These are phyloP conservation scores for Claviceps digitariae DNA, from an alignment of 2,329 filamentous ascomycete genomes.

Conservation along the genomic window DNA sequence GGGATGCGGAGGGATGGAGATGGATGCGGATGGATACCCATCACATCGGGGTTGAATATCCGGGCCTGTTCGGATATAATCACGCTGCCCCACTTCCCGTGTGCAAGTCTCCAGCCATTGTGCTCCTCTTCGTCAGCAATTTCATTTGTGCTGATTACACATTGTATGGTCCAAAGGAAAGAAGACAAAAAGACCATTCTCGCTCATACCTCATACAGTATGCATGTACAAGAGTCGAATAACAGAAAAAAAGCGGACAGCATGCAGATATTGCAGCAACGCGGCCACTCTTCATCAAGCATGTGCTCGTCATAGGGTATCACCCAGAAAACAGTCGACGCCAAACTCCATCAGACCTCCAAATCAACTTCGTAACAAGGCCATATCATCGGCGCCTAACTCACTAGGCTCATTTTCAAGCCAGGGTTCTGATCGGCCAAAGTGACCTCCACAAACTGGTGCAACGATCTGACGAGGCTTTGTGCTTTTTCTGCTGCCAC, in stretches of 20 bases:
- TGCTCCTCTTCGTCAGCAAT: too few relatives aligned
- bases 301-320: neutral
- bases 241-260: neutral
- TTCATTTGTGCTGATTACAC: too few relatives aligned
- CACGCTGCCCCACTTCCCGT: too few relatives aligned
- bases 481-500: constrained; percentile 10
- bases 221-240: neutral
- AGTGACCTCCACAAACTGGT: constrained; percentile 14
- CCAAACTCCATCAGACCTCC: neutral
- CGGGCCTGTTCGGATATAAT: too few relatives aligned
- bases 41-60: too few relatives aligned
- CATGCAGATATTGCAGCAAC: neutral
- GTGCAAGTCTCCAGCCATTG: too few relatives aligned
- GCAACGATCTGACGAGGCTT: constrained; percentile 11
- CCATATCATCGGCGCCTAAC: neutral
- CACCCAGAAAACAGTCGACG: neutral
- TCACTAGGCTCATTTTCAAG: constrained; percentile 14
- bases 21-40: too few relatives aligned
- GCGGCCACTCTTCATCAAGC: neutral
- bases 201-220: neutral
- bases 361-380: neutral
- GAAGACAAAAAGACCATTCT: too few relatives aligned
- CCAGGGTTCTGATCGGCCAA: constrained; percentile 20
- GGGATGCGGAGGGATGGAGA: too few relatives aligned
- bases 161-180: too few relatives aligned